Conservation (phyloP, 2,329 filamentous ascomycete species). For the Paraphoma sp. region DNA sequence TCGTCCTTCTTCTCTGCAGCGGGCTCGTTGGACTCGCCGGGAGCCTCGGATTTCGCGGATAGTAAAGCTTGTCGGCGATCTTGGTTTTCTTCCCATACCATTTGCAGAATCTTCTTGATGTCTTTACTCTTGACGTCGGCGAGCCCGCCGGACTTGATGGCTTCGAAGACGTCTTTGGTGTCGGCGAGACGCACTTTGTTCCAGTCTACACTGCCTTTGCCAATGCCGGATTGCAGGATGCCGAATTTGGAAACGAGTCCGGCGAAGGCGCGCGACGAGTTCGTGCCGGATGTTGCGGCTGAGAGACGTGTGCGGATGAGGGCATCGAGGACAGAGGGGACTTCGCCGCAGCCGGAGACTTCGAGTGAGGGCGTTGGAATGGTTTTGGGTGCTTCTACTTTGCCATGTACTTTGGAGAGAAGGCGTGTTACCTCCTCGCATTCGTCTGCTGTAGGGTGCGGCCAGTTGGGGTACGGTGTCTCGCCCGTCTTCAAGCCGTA, state of each 20-base stretch:
- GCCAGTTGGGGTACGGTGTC: slow-evolving; percentile 73
- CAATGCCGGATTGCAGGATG: slow-evolving; percentile 65
- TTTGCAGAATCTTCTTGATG: slow-evolving; percentile 76
- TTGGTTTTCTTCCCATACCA: slow-evolving; percentile 73
- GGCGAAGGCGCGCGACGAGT: slow-evolving; percentile 70
- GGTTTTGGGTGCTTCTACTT: slow-evolving; percentile 67
- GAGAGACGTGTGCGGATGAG: slow-evolving; percentile 68
- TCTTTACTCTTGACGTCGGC: slow-evolving; percentile 73
- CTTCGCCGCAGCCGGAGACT: slow-evolving; percentile 73
- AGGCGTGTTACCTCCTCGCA: slow-evolving; percentile 73
- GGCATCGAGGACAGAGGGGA: slow-evolving; percentile 69
- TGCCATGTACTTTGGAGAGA: slow-evolving; percentile 70
- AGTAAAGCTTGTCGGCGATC: slow-evolving; percentile 59
- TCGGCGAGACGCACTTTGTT: slow-evolving; percentile 69
- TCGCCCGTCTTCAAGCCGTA: slow-evolving; percentile 56
- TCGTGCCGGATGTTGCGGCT: slow-evolving; percentile 65
- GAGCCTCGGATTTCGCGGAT: slow-evolving; percentile 41
- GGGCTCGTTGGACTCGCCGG: slow-evolving; percentile 54
- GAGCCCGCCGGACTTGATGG: slow-evolving; percentile 75
- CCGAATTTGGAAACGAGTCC: slow-evolving; percentile 71
- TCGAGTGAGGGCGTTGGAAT: slow-evolving; percentile 74
- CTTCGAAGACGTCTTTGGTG: slow-evolving; percentile 67
- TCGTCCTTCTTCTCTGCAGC: slow-evolving; percentile 63
- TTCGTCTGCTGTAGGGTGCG: slow-evolving; percentile 69
- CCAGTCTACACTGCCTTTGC: slow-evolving; percentile 78